These are phyloP conservation scores for Dittrichia graveolens DNA, from an alignment of 129 eudicot species.

Conservation along the genomic window DNA sequence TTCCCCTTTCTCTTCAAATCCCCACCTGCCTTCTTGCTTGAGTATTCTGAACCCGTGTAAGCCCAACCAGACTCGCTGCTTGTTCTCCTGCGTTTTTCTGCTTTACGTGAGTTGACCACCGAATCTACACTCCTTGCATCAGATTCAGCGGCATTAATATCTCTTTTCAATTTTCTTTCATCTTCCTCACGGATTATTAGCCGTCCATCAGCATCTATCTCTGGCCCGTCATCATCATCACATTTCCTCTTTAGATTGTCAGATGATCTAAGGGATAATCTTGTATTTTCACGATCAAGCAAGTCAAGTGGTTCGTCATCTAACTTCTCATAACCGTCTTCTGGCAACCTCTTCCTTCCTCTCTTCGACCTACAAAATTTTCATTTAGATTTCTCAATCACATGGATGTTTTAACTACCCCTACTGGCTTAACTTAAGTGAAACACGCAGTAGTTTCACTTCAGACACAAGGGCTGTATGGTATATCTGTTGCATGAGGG, in stretches of 20 bases:
- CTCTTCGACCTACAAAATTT: slow-evolving; percentile 62
- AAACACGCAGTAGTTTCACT: no score
- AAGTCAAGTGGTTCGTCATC: slow-evolving; percentile 95
- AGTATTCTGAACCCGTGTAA: slow-evolving; percentile 82
- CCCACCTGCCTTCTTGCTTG: slow-evolving; percentile 95
- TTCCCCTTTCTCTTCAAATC: slow-evolving; percentile 92
- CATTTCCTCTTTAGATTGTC: slow-evolving; percentile 48
- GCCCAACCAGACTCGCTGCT: slow-evolving; percentile 73
- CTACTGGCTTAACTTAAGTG: no score
- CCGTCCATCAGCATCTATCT: slow-evolving; percentile 76
- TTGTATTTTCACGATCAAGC: slow-evolving; percentile 76
- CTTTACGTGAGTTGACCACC: slow-evolving; percentile 45
- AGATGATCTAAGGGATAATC: slow-evolving; percentile 75
- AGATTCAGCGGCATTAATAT: slow-evolving; percentile 36
- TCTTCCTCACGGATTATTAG: slow-evolving; percentile 72
- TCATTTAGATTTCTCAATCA: background rate
- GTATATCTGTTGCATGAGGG: no score
- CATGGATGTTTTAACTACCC: background rate
- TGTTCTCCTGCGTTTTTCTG: slow-evolving; percentile 62
- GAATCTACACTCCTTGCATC: slow-evolving; percentile 54
- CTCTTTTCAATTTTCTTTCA: slow-evolving; percentile 38
- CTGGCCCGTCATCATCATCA: slow-evolving; percentile 76
- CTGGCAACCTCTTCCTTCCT: slow-evolving; percentile 73
- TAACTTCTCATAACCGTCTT: slow-evolving; percentile 60
- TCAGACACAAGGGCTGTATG: no score